A percentile compares a stretch with the other conserved stretches of the same genome.
Conservation (phyloP, 2,329 filamentous ascomycete species). For the Daldinia eschscholtzii region DNA sequence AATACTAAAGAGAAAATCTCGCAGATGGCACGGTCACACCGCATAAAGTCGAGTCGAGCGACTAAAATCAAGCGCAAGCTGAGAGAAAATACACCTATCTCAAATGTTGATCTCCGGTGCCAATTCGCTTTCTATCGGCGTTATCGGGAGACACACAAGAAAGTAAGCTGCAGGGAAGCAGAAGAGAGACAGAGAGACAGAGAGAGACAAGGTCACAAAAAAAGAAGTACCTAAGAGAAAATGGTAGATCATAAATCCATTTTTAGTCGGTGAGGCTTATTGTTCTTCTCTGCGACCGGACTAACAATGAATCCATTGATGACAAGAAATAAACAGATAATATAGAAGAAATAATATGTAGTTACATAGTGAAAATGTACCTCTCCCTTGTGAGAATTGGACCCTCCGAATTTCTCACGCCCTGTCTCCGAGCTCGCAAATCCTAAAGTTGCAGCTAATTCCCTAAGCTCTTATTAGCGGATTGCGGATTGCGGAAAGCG, state of each 20-base stretch:
- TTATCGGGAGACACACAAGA: slow-evolving; percentile 1
- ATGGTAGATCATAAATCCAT: slow-evolving; percentile 28
- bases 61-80: background rate
- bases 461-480: slow-evolving; percentile 18
- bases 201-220: slow-evolving; percentile 1
- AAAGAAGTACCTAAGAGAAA: background rate
- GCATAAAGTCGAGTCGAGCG: slow-evolving; percentile 10
- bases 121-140: slow-evolving; percentile 9
- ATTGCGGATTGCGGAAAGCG: background rate
- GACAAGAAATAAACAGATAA: background rate
- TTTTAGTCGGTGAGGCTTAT: slow-evolving; percentile 19
- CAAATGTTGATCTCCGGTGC: background rate
- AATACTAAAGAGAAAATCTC: background rate
- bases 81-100: background rate
- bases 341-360: no score
- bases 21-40: slow-evolving; percentile 18
- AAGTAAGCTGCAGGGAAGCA: background rate
- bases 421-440: slow-evolving; percentile 39
- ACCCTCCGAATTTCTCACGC: slow-evolving; percentile 12
- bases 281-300: slow-evolving; percentile 15
- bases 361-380: background rate
- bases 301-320: slow-evolving; percentile 38
- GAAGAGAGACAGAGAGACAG: background rate
- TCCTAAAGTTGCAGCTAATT: slow-evolving; percentile 24
- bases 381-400: slow-evolving; percentile 1